Percentiles rank a stretch among this genome's conserved stretches.
These are phyloP conservation scores for Clarireedia paspali DNA, from an alignment of 2,329 filamentous ascomycete species.

Conservation along the genomic window DNA sequence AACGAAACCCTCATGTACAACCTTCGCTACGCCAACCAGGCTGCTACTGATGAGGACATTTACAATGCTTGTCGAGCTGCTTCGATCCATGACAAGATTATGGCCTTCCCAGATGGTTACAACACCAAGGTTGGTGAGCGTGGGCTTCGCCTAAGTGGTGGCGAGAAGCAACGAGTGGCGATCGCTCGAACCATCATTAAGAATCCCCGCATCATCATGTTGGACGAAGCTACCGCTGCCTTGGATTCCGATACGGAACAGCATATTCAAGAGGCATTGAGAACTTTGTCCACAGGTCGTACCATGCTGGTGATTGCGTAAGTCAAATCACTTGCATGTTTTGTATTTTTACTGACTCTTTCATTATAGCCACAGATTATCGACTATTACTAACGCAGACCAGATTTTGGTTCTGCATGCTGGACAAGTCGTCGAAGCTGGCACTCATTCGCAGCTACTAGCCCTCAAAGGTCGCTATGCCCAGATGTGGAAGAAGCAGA, in stretches of 20 bases:
- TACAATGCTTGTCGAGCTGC: slow-evolving; percentile 76
- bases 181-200: slow-evolving; percentile 92
- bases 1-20: slow-evolving; percentile 96
- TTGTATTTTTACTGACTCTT: slow-evolving; percentile 75
- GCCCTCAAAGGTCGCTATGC: slow-evolving; percentile 62
- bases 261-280: slow-evolving; percentile 82
- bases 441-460: slow-evolving; percentile 72
- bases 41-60: slow-evolving; percentile 73
- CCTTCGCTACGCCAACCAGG: slow-evolving; percentile 77
- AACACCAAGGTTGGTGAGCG: slow-evolving; percentile 86
- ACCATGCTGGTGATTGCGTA: slow-evolving; percentile 94
- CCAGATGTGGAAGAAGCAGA: slow-evolving; percentile 86
- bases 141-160: slow-evolving; percentile 77
- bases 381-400: slow-evolving; percentile 85
- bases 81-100: slow-evolving; percentile 87
- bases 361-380: slow-evolving; percentile 62
- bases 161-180: slow-evolving; percentile 88
- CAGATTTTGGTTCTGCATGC: slow-evolving; percentile 77
- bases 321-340: slow-evolving; percentile 24
- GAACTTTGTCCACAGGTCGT: slow-evolving; percentile 72
- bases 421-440: slow-evolving; percentile 69
- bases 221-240: slow-evolving; percentile 89
- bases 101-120: slow-evolving; percentile 82
- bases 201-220: slow-evolving; percentile 81
- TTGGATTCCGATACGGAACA: slow-evolving; percentile 89